Conservation (phyloP, 2,329 filamentous ascomycete species). For the Calonectria pseudoreteaudii region DNA sequence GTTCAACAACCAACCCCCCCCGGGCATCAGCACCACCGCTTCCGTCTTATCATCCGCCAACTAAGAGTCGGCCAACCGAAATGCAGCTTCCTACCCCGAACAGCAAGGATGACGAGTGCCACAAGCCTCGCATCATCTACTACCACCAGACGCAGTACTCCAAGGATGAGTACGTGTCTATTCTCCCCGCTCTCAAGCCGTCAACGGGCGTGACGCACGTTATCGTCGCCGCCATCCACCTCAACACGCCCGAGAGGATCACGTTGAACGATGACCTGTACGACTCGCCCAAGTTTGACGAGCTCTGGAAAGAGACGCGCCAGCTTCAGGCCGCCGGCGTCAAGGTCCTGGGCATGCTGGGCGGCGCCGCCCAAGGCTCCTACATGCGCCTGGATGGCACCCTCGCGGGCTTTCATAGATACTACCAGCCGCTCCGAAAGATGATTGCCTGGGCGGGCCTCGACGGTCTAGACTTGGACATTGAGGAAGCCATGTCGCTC, state of each 20-base stretch:
- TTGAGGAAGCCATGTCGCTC: constrained; percentile 80
- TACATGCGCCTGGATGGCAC: constrained; percentile 68
- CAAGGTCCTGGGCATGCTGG: constrained; percentile 85
- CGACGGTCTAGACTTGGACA: constrained; percentile 79
- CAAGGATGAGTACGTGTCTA: constrained; percentile 57
- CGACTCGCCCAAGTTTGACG: constrained; percentile 70
- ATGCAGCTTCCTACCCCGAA: constrained; percentile 2
- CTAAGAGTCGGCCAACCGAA: not conserved
- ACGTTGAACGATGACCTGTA: constrained; percentile 83
- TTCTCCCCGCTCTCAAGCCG: constrained; percentile 59
- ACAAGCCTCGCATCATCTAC: constrained; percentile 56
- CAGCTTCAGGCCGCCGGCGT: constrained; percentile 78
- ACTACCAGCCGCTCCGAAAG: constrained; percentile 75
- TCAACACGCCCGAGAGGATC: constrained; percentile 75
- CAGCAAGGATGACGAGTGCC: not conserved
- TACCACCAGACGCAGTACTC: constrained; percentile 63
- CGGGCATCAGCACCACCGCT: not conserved
- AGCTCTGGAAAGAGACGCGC: constrained; percentile 80
- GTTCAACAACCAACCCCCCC: not conserved
- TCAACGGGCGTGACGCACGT: constrained; percentile 74
- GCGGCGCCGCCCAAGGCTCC: constrained; percentile 81
- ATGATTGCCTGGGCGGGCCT: constrained; percentile 71
- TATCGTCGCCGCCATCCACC: constrained; percentile 84
- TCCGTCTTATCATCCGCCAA: not conserved
- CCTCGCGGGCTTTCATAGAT: constrained; percentile 74